Evolutionary conservation across 495 filamentous ascomycete species (phyloP).

Genomic region (Saxophila tyrrhenica): DNA sequence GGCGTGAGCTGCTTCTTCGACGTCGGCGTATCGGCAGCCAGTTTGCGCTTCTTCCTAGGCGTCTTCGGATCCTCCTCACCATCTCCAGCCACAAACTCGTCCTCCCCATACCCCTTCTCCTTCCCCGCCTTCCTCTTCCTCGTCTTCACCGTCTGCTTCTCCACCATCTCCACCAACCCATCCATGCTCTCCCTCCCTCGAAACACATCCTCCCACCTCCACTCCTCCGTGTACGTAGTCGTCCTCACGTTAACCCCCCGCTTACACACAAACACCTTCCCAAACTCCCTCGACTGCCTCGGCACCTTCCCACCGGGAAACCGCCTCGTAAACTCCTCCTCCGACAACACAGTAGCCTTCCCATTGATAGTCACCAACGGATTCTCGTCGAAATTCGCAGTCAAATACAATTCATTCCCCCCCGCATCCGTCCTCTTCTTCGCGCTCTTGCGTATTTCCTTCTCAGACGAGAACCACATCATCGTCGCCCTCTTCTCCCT

Average conservation of each 20-base stretch:
- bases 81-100: slow-evolving; percentile 37
- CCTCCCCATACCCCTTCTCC: slow-evolving; percentile 33
- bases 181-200: slow-evolving; percentile 50
- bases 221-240: slow-evolving; percentile 84
- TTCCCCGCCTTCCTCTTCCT: slow-evolving; percentile 39
- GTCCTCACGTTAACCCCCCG: slow-evolving; percentile 80
- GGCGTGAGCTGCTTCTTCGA: slow-evolving; percentile 44
- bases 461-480: slow-evolving; percentile 78
- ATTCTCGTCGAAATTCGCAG: slow-evolving; percentile 71
- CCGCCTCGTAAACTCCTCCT: slow-evolving; percentile 45
- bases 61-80: slow-evolving; percentile 42
- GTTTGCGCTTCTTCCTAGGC: slow-evolving; percentile 47
- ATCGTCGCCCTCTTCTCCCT: slow-evolving; percentile 21
- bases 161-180: slow-evolving; percentile 51
- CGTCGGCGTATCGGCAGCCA: slow-evolving; percentile 42
- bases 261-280: slow-evolving; percentile 84
- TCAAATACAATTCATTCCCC: slow-evolving; percentile 86
- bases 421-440: slow-evolving; percentile 76
- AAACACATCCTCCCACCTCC: slow-evolving; percentile 80
- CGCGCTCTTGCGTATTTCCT: slow-evolving; percentile 70
- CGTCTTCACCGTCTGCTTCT: slow-evolving; percentile 57
- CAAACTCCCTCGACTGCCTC: slow-evolving; percentile 59
- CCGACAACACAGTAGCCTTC: slow-evolving; percentile 69
- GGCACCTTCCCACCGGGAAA: slow-evolving; percentile 72
- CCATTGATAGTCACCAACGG: slow-evolving; percentile 85